phyloP scores from a whole-genome alignment of 2,329 filamentous ascomycete genomes.

The Trichoderma brevicompactum region DNA sequence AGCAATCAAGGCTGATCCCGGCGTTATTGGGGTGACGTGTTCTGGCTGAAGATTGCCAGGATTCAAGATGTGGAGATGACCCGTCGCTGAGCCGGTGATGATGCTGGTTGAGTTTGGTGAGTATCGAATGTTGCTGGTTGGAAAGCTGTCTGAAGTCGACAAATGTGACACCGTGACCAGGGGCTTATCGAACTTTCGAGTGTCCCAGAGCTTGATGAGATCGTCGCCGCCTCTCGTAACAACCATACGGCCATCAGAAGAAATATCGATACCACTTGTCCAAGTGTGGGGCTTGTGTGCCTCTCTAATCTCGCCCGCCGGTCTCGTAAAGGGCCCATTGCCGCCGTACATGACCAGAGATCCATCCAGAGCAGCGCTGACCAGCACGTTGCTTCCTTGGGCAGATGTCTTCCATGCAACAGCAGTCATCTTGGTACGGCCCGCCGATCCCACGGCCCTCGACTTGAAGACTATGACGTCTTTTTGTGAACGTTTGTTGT shows the following conservation, averaged over 20 bases:
- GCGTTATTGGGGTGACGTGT: constrained; percentile 85
- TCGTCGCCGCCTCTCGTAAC: constrained; percentile 91
- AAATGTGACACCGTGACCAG: constrained; percentile 77
- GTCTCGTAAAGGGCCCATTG: constrained; percentile 82
- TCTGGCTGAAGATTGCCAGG: constrained; percentile 87
- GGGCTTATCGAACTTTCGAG: constrained; percentile 89
- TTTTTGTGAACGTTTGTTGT: constrained; percentile 85
- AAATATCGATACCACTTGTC: constrained; percentile 92
- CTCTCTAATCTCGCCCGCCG: constrained; percentile 79
- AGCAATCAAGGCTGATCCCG: constrained; percentile 78
- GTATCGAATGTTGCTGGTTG: constrained; percentile 87
- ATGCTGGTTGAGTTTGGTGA: constrained; percentile 82
- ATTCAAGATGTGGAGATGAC: constrained; percentile 90
- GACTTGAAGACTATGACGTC: constrained; percentile 97
- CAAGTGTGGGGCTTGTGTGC: constrained; percentile 84
- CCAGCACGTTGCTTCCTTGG: constrained; percentile 77
- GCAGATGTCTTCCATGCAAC: constrained; percentile 81
- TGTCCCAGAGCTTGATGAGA: constrained; percentile 95
- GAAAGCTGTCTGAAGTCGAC: constrained; percentile 82
- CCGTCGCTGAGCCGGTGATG: constrained; percentile 83
- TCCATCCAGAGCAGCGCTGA: constrained; percentile 85
- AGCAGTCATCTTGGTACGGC: constrained; percentile 90
- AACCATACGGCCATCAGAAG: constrained; percentile 85
- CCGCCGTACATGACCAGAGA: constrained; percentile 91
- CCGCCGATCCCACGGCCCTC: constrained; percentile 81